Conservation (phyloP, 441 rosid species). For the Biscutella auriculata region DNA sequence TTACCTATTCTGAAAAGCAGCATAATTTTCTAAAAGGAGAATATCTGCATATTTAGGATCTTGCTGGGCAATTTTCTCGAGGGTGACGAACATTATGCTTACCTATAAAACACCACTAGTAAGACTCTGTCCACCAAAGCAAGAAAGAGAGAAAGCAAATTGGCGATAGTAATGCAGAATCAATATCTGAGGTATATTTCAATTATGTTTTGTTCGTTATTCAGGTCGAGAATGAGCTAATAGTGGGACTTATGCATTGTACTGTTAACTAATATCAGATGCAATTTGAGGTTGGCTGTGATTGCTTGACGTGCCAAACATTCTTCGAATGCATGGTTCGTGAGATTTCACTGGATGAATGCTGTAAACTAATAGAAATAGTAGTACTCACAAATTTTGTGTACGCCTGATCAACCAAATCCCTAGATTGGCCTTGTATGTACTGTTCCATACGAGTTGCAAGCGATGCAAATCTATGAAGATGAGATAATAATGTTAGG, state of each 20-base stretch:
- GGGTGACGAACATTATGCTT: slow-evolving; percentile 84
- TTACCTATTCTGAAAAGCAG: slow-evolving; percentile 96
- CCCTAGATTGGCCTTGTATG: slow-evolving; percentile 97
- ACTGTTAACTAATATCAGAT: neutral
- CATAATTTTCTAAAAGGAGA: slow-evolving; percentile 90
- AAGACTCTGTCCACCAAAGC: neutral
- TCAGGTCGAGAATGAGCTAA: neutral
- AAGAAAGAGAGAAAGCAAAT: neutral
- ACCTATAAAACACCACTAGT: slow-evolving; percentile 48
- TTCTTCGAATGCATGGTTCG: neutral
- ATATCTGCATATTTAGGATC: slow-evolving; percentile 90
- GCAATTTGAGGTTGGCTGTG: neutral
- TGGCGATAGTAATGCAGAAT: neutral
- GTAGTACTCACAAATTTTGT: slow-evolving; percentile 72
- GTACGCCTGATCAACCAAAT: slow-evolving; percentile 96
- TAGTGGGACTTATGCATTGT: neutral
- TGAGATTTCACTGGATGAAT: neutral
- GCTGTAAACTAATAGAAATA: neutral
- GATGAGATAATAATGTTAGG: neutral
- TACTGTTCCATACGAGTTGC: slow-evolving; percentile 99
- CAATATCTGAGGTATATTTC: neutral
- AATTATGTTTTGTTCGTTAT: neutral
- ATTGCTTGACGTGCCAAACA: neutral
- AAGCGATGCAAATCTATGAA: slow-evolving; percentile 77
- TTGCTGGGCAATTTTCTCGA: slow-evolving; percentile 87